phyloP scores from a whole-genome alignment of 495 filamentous ascomycete species.

The Aspergillus campestris region DNA sequence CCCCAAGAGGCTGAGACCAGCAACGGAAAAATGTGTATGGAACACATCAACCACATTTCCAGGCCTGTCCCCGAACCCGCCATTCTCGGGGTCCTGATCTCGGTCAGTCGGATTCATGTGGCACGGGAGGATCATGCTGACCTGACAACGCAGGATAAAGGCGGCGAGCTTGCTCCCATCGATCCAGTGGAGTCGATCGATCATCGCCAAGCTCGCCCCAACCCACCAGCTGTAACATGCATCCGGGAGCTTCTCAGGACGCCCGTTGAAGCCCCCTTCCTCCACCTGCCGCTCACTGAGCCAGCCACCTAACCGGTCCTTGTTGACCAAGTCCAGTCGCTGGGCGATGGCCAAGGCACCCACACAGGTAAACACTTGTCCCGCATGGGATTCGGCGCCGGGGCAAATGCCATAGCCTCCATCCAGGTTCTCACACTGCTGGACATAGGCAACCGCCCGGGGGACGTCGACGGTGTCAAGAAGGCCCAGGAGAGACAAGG shows the following conservation, averaged over 20 bases:
- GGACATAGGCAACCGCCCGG: constrained; percentile 69
- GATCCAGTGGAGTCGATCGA: constrained; percentile 85
- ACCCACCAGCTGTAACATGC: constrained; percentile 99
- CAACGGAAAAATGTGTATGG: constrained; percentile 83
- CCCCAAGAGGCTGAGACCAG: constrained; percentile 75
- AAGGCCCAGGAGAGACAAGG: constrained; percentile 69
- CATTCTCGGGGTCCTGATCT: constrained; percentile 63
- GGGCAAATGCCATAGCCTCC: constrained; percentile 86
- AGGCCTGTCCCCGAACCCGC: constrained; percentile 84
- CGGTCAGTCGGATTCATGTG: constrained; percentile 11
- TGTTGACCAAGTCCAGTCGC: constrained; percentile 73
- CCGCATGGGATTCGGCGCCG: constrained; percentile 84
- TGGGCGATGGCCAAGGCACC: constrained; percentile 77
- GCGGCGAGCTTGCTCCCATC: constrained; percentile 63
- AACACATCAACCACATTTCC: constrained; percentile 96
- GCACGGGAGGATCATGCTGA: constrained; percentile 18
- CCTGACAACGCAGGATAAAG: constrained; percentile 80
- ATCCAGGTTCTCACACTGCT: constrained; percentile 81
- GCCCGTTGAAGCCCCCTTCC: constrained; percentile 82
- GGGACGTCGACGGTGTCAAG: constrained; percentile 64
- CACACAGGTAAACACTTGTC: constrained; percentile 93
- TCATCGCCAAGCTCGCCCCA: constrained; percentile 77
- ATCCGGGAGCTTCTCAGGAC: constrained; percentile 93
- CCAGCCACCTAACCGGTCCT: constrained; percentile 76
- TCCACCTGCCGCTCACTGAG: constrained; percentile 85